phyloP scores from a whole-genome alignment of 176 grass and related monocot species.

The maize (Zea mays) region Zm-B73-REFERENCE-NAM-5.0 NC_050096.1:107439501-107440000 shows the following conservation, averaged over 20 bases:
- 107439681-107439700: not conserved
- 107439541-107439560: not conserved
- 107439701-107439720: not conserved
- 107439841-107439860: no score
- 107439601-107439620: not conserved
- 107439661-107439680: not conserved
- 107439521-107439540: not conserved
- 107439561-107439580: not conserved
- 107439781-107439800: no score
- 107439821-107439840: not conserved
- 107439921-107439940: no score
- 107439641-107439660: not conserved
- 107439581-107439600: not conserved
- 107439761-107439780: no score
- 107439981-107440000: no score
- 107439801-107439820: no score
- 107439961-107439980: no score
- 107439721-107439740: not conserved
- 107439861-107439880: not conserved
- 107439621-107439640: not conserved
- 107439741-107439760: no score
- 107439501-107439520: not conserved
- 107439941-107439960: no score
- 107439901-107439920: constrained; percentile 21
- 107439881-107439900: not conserved